Evolutionary conservation across 2,329 filamentous ascomycete genomes (phyloP).

Genomic region (Emmonsia crescens): DNA sequence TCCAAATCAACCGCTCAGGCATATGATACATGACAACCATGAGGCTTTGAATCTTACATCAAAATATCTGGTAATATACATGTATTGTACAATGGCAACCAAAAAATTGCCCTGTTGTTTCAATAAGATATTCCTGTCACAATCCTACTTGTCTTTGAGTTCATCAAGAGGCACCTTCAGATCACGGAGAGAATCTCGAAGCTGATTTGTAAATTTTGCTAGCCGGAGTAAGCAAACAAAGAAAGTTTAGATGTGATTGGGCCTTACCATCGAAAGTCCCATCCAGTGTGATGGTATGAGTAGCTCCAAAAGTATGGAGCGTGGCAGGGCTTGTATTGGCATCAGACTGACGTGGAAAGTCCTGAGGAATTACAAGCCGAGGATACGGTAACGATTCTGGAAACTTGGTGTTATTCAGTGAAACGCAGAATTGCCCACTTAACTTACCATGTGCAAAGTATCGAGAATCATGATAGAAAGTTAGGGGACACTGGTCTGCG

Average conservation of each 20-base stretch:
- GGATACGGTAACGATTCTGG: not conserved
- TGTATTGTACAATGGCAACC: not conserved
- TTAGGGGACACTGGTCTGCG: not conserved
- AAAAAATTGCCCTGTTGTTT: not conserved
- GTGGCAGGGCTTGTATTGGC: not conserved
- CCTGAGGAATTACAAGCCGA: constrained; percentile 2
- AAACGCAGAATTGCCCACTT: not conserved
- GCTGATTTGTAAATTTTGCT: not conserved
- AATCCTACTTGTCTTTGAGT: not conserved
- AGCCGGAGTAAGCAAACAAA: not conserved
- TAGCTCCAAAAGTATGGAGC: not conserved
- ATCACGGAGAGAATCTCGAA: not conserved
- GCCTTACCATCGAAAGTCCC: not conserved
- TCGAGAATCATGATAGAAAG: not conserved
- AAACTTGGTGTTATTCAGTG: not conserved
- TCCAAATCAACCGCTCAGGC: no score
- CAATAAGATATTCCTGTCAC: not conserved
- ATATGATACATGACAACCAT: no score
- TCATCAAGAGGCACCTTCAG: not conserved
- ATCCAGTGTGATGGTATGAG: not conserved
- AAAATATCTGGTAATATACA: no score
- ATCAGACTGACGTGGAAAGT: not conserved
- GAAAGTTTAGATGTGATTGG: not conserved
- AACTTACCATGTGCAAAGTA: not conserved
- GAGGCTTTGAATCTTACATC: not conserved